A percentile compares a stretch with the other conserved stretches of the same genome.
These are phyloP conservation scores for Leccinum aurantiacum DNA, from an alignment of 768 basidiomycete species.

Conservation along the genomic window DNA sequence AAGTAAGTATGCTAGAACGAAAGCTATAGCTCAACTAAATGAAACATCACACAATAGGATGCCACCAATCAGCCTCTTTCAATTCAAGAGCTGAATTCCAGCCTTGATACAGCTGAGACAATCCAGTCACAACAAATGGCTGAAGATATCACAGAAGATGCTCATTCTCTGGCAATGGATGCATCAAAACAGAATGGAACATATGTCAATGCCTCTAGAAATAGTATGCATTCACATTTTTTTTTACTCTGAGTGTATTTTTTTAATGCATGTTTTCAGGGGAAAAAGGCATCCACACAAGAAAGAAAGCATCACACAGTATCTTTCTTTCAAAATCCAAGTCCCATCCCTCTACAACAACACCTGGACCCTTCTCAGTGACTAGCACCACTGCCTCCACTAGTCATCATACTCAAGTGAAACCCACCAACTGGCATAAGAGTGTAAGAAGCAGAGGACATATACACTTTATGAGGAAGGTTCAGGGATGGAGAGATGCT, in stretches of 20 bases:
- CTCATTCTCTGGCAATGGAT: neutral
- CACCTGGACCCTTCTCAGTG: neutral
- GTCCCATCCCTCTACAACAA: neutral
- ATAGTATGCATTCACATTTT: neutral
- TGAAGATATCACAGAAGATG: neutral
- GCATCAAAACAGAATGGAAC: neutral
- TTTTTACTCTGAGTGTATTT: neutral
- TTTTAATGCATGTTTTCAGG: neutral
- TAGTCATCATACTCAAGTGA: neutral
- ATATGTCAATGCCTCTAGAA: neutral
- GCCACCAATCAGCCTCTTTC: neutral
- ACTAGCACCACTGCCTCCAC: neutral
- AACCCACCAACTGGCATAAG: neutral
- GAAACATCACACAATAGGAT: neutral
- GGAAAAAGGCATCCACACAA: neutral
- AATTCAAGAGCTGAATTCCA: neutral
- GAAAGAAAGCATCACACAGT: neutral
- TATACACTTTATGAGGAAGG: neutral
- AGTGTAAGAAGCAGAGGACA: neutral
- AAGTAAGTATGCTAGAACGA: conserved; percentile 10
- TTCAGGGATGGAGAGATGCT: conserved; percentile 18
- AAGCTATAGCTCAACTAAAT: neutral
- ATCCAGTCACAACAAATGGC: neutral
- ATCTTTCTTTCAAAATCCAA: neutral
- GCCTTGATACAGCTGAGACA: neutral